Conservation (phyloP, 164 flowering plant genomes). For the Tetrastigma voinierianum region DNA sequence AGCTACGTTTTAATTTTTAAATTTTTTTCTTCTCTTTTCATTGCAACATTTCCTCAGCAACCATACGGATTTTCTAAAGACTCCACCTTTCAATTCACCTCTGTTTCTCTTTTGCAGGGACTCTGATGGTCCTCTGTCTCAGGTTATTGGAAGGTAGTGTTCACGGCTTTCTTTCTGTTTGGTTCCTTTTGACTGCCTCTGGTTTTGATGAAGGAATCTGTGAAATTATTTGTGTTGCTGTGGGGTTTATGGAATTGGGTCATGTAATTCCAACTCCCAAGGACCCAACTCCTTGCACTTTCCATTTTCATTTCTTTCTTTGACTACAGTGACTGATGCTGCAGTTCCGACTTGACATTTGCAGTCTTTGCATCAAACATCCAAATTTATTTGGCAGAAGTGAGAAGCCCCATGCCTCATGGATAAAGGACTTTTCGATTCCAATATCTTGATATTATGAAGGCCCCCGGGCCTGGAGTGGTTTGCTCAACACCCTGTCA, state of each 20-base stretch:
- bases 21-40: no score
- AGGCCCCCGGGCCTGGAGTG: slow-evolving; percentile 86
- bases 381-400: slow-evolving; percentile 91
- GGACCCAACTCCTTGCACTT: no score
- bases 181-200: background rate
- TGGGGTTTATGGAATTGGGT: background rate
- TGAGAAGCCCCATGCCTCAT: slow-evolving; percentile 85
- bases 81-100: background rate
- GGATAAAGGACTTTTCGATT: slow-evolving; percentile 90
- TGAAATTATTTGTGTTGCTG: background rate
- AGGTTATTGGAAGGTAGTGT: slow-evolving; percentile 64
- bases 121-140: slow-evolving; percentile 62
- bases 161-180: background rate
- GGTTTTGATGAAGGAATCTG: no score
- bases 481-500: slow-evolving; percentile 72
- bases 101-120: slow-evolving; percentile 30
- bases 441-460: slow-evolving; percentile 64
- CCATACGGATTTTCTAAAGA: background rate
- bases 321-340: slow-evolving; percentile 4
- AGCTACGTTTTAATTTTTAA: background rate
- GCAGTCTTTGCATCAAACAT: slow-evolving; percentile 85
- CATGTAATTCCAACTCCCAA: no score
- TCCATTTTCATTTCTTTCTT: background rate
- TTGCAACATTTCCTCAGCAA: background rate
- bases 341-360: slow-evolving; percentile 3